Conservation (phyloP, 495 filamentous ascomycete species). For the Tuber aestivum region DNA sequence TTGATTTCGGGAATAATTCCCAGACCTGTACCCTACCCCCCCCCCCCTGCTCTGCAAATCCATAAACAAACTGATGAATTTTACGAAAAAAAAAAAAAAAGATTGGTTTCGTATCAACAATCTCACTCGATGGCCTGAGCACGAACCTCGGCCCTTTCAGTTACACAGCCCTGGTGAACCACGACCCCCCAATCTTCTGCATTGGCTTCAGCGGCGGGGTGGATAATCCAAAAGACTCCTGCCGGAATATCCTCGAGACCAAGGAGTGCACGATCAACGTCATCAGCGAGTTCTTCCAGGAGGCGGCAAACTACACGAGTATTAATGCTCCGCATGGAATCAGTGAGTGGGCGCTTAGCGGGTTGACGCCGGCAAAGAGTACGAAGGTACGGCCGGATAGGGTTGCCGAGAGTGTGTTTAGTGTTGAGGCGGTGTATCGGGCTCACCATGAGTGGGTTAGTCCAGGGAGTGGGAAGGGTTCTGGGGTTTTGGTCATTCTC, state of each 20-base stretch:
- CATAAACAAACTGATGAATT: not conserved
- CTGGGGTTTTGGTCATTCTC: constrained; percentile 65
- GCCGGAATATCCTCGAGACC: constrained; percentile 64
- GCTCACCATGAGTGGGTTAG: constrained; percentile 45
- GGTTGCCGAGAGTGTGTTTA: constrained; percentile 74
- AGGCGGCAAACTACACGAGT: constrained; percentile 75
- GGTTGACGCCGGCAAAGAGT: constrained; percentile 65
- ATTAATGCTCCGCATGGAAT: constrained; percentile 74
- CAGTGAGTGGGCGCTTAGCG: constrained; percentile 74
- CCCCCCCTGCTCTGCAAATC: not conserved
- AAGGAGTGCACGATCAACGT: constrained; percentile 82
- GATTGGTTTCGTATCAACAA: constrained; percentile 54
- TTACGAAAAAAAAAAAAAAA: not conserved
- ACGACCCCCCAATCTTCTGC: constrained; percentile 86
- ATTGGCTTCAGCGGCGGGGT: constrained; percentile 62
- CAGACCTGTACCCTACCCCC: constrained; percentile 50
- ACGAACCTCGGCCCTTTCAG: constrained; percentile 82
- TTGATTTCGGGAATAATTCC: constrained; percentile 82
- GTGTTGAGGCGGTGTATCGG: constrained; percentile 72
- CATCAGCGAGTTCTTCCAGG: constrained; percentile 74
- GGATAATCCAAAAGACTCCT: constrained; percentile 64
- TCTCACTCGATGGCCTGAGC: constrained; percentile 46
- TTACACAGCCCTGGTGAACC: constrained; percentile 75
- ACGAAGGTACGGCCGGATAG: constrained; percentile 63
- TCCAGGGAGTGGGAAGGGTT: constrained; percentile 72